Base-by-base conservation (phyloP, 169 alveolate species). In the Plasmodium falciparum region DNA sequence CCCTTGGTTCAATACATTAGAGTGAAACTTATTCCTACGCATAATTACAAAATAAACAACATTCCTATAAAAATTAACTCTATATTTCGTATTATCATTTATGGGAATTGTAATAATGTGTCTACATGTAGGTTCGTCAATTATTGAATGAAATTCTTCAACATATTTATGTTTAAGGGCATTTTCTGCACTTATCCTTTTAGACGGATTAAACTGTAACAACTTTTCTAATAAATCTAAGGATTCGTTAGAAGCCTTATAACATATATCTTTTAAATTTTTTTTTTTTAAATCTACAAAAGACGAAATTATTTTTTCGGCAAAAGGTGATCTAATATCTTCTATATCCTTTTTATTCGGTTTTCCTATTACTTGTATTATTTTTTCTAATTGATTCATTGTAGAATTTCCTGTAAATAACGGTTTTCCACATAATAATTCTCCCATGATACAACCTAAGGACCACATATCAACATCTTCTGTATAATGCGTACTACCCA, bases 391-490 rank as follows among this genome's bases (percentile, higher is more conserved):
- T 73, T 98, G 99, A 88, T 98, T 98, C 90, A 98, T 93, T n/a
- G 99, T 98, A n/a, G 99, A 97, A 22, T 99, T 97, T 5, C 99
- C 99, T 43, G 99, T 99, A 89, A 99, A 98, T 69, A 98, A 93
- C 6, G 99, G 99, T 50, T 97, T 98, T 2, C 99, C 99, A 5
- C 95, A 83, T 22, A 98, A 93, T 62, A 99, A 95, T 91, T 99
- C 99, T 5, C 99, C 99, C 80, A 98, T 93, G 65, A 99, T 98
- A 88, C 99, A 99, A 13, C 99, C 99, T 33, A 99, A 95, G 9
- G 99, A 97, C 99, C 99, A 99, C 99, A 98, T 98, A 90, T 99
- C 99, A 7, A 98, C 99, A 33, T 99, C 99, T 91, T 98, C 98
- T n/a, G 99, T 97, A 93, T 99, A 99, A 54, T 96, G 96, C 49